These are phyloP conservation scores for Triticum dicoccoides DNA, from an alignment of 176 grass and related monocot species.

Conservation along the genomic window DNA sequence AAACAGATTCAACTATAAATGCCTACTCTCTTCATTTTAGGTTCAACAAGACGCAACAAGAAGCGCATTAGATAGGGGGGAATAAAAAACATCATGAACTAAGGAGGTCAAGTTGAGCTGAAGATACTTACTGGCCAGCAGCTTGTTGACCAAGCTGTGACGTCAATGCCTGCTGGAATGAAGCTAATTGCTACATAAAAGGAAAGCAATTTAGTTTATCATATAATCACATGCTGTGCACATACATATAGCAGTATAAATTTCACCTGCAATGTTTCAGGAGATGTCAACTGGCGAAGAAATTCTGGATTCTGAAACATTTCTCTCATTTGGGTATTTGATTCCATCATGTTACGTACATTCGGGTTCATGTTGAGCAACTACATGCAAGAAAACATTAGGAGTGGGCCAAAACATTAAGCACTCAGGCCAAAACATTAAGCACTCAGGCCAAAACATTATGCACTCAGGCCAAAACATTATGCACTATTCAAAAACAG, in stretches of 20 bases:
- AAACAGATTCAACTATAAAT: too few species aligned
- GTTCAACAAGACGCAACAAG: not conserved
- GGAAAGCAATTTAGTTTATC: not conserved
- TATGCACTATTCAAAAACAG: not conserved
- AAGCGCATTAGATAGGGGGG: not conserved
- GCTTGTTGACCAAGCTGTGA: constrained; percentile 55
- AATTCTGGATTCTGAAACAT: constrained; percentile 83
- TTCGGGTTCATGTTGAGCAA: constrained; percentile 58
- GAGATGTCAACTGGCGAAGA: constrained; percentile 73
- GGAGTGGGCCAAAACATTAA: not conserved
- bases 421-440: not conserved
- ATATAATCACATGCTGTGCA: constrained; percentile 5
- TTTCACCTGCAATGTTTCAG: constrained; percentile 71
- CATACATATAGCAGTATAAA: constrained; percentile 13
- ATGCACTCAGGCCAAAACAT: not conserved
- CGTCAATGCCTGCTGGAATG: constrained; percentile 55
- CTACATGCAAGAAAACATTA: constrained; percentile 23
- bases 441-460: not conserved
- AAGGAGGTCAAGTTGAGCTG: not conserved
- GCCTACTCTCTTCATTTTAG: not conserved
- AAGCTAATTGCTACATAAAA: constrained; percentile 52
- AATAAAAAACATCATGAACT: not conserved
- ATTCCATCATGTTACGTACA: constrained; percentile 61
- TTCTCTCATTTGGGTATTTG: constrained; percentile 66
- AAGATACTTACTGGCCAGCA: constrained; percentile 56